Conservation (phyloP, 179 eudicot species). For the Heliamphora pulchella region DNA sequence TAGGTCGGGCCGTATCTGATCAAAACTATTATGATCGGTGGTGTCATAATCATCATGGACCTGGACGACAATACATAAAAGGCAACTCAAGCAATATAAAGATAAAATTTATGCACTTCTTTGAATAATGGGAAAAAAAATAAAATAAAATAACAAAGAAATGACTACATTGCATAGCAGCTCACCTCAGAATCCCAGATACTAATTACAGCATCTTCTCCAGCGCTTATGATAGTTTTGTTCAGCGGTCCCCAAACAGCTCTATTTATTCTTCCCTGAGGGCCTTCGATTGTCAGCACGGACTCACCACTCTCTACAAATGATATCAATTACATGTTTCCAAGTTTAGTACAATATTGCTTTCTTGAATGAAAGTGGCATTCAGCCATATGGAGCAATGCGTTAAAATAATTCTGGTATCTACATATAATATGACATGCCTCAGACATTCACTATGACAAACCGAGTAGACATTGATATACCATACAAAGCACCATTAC, state of each 20-base stretch:
- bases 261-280: constrained; percentile 78
- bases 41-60: too few species aligned
- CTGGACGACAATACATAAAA: too few species aligned
- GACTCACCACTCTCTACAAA: constrained; percentile 35
- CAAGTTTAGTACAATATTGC: not conserved
- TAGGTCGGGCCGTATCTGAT: too few species aligned
- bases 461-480: not conserved
- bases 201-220: constrained; percentile 80
- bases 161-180: too few species aligned
- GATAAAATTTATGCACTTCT: too few species aligned
- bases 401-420: not conserved
- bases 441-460: too few species aligned
- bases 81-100: too few species aligned
- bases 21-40: too few species aligned
- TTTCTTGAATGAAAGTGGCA: constrained; percentile 6
- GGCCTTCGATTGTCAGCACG: constrained; percentile 58
- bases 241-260: constrained; percentile 95
- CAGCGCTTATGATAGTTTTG: constrained; percentile 73
- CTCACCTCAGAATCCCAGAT: constrained; percentile 72
- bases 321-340: not conserved
- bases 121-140: too few species aligned
- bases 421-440: not conserved
- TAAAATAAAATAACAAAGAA: too few species aligned
- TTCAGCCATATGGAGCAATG: not conserved
- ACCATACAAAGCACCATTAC: too few species aligned